Percentiles rank a stretch among this genome's conserved stretches.
Conservation (phyloP, 768 basidiomycete species). For the Serendipita vermifera region DNA sequence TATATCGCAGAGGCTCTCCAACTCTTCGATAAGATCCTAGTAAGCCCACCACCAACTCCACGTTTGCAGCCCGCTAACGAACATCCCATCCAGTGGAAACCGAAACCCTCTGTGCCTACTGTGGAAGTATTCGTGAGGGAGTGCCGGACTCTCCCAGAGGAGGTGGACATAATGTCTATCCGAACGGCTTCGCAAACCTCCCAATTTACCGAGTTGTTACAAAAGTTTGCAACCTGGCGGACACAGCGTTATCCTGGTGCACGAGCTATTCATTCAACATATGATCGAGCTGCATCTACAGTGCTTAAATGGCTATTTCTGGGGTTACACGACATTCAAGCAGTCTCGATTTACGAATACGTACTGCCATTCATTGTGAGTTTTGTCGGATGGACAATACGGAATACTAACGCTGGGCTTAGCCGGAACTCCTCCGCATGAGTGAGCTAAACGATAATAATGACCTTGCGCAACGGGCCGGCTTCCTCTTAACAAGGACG, state of each 20-base stretch:
- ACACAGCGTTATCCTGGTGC: constrained; percentile 57
- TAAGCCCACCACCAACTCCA: constrained; percentile 20
- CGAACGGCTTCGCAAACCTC: constrained; percentile 47
- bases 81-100: constrained; percentile 39
- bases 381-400: constrained; percentile 12
- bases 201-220: constrained; percentile 47
- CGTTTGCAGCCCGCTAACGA: not conserved
- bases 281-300: constrained; percentile 59
- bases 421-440: constrained; percentile 67
- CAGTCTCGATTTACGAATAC: constrained; percentile 64
- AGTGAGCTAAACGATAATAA: constrained; percentile 69
- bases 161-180: constrained; percentile 65
- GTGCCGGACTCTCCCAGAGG: constrained; percentile 40
- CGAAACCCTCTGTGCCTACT: constrained; percentile 46
- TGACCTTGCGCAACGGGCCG: constrained; percentile 52
- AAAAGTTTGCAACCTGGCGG: constrained; percentile 56
- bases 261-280: constrained; percentile 72
- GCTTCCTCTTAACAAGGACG: constrained; percentile 63
- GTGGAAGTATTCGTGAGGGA: constrained; percentile 55
- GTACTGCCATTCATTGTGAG: constrained; percentile 67
- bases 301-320: constrained; percentile 70
- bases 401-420: constrained; percentile 13
- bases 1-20: constrained; percentile 65
- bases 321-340: constrained; percentile 62
- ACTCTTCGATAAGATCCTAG: constrained; percentile 62